Evolutionary conservation across 495 filamentous ascomycete species (phyloP).

Genomic region (Penicillium bialowiezense): DNA sequence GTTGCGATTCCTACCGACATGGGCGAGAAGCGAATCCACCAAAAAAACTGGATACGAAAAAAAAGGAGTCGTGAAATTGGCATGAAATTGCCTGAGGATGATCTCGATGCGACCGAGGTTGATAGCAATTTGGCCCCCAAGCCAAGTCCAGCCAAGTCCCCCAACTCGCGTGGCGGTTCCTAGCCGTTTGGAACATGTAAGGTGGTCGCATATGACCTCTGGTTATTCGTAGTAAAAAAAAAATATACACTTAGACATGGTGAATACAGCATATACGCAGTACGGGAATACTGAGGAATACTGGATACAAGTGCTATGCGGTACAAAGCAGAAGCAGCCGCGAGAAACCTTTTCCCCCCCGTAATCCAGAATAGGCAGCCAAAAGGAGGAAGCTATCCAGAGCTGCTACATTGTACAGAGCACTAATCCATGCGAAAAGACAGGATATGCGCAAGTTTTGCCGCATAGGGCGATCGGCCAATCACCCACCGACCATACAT

Average conservation of each 20-base stretch:
- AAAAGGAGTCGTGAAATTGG: too few species aligned
- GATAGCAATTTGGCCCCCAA: conserved; percentile 3
- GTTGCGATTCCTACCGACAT: background rate
- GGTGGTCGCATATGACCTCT: background rate
- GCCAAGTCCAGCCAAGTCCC: conserved; percentile 4
- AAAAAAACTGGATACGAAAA: too few species aligned
- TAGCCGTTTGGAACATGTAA: background rate
- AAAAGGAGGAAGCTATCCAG: too few species aligned
- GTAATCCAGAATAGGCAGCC: too few species aligned
- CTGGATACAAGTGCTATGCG: background rate
- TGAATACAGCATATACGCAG: background rate
- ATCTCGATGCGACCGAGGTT: background rate
- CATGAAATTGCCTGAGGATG: background rate
- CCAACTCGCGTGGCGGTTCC: background rate
- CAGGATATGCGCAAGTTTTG: background rate
- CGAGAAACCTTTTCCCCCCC: too few species aligned
- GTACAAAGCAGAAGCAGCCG: background rate
- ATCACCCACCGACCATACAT: background rate
- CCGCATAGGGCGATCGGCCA: background rate
- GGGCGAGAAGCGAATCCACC: background rate
- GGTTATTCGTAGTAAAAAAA: too few species aligned
- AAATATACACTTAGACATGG: too few species aligned
- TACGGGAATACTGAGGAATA: background rate
- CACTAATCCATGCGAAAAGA: too few species aligned
- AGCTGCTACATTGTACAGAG: too few species aligned